phyloP scores from a whole-genome alignment of 2,329 filamentous ascomycete genomes.

The Trichoderma polysporum region DNA sequence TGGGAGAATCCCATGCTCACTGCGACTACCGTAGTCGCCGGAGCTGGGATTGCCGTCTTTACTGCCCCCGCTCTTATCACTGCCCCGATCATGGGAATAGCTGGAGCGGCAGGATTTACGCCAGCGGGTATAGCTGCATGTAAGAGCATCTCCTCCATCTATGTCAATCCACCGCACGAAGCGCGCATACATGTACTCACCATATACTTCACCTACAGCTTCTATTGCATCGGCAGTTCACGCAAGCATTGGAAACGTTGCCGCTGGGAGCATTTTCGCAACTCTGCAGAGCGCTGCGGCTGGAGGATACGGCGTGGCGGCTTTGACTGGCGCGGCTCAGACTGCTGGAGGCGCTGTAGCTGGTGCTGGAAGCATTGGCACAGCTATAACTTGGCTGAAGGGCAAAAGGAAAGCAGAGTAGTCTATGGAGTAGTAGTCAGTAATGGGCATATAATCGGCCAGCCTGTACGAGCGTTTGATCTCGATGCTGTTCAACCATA shows the following conservation, averaged over 20 bases:
- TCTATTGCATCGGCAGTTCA: conserved; percentile 30
- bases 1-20: background rate
- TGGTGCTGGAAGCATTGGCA: background rate
- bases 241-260: conserved; percentile 32
- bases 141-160: background rate
- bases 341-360: conserved; percentile 16
- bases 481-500: too few relatives aligned
- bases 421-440: background rate
- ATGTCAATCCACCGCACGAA: background rate
- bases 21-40: background rate
- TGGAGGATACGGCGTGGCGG: conserved; percentile 30
- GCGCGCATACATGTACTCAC: background rate
- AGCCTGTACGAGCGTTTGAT: too few relatives aligned
- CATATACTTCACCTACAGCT: conserved; percentile 20
- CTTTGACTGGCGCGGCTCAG: conserved; percentile 26
- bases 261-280: conserved; percentile 29
- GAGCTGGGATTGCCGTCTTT: background rate
- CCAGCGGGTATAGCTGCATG: conserved; percentile 25
- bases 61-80: conserved; percentile 16
- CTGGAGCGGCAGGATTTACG: conserved; percentile 26
- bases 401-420: background rate
- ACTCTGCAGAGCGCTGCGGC: conserved; percentile 34
- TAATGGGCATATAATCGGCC: too few relatives aligned
- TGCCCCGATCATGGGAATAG: conserved; percentile 22
- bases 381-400: background rate